These are phyloP conservation scores for Tuber indicum DNA, from an alignment of 495 filamentous ascomycete species.

Conservation along the genomic window DNA sequence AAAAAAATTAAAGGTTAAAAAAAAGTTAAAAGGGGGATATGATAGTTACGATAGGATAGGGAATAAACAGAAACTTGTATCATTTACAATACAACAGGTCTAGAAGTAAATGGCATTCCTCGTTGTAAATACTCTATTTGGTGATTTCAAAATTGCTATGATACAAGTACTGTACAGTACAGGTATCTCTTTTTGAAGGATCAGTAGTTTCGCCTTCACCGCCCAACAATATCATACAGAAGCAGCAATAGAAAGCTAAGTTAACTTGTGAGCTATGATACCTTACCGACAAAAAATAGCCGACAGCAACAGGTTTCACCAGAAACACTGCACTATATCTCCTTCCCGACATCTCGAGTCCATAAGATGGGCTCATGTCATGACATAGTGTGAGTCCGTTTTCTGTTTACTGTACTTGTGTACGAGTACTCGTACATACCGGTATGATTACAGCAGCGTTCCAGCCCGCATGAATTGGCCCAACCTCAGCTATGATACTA, in stretches of 20 bases:
- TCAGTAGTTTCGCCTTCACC: neutral
- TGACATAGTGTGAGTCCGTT: neutral
- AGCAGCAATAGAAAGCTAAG: neutral
- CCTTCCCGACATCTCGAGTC: neutral
- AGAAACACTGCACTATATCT: conserved; percentile 8
- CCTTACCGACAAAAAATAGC: conserved; percentile 7
- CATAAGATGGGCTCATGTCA: conserved; percentile 6
- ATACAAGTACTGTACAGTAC: no score
- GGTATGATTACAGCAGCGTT: neutral
- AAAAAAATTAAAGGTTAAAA: neutral
- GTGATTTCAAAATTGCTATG: neutral
- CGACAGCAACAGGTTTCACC: conserved; percentile 3
- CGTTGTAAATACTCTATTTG: neutral
- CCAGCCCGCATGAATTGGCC: neutral
- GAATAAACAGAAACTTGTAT: conserved; percentile 3
- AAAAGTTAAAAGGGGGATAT: neutral
- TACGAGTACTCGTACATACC: neutral
- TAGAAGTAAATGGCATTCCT: neutral
- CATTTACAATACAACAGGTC: neutral
- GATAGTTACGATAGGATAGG: conserved; percentile 2
- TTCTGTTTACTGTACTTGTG: neutral
- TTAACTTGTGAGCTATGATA: neutral
- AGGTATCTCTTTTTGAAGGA: neutral
- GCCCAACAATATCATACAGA: neutral
- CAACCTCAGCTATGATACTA: neutral